Percentiles rank a stretch among this genome's conserved stretches.
phyloP scores from a whole-genome alignment of 73 alveolate species.

The Diophrys appendiculata region DNA sequence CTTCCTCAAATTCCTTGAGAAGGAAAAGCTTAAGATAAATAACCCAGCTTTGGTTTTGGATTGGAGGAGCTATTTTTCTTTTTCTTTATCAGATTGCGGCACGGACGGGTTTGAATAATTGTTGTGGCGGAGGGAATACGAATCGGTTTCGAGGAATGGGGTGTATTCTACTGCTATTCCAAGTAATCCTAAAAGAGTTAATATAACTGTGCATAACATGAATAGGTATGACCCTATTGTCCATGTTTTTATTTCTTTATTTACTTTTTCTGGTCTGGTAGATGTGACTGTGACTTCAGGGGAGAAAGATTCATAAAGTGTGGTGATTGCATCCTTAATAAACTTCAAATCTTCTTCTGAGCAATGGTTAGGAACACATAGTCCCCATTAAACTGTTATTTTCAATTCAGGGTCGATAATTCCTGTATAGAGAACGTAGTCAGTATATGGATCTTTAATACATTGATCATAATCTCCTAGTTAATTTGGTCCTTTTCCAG shows the following conservation, averaged over 20 bases:
- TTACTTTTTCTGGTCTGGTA: background rate
- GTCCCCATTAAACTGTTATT: background rate
- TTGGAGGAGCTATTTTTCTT: background rate
- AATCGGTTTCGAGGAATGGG: no score
- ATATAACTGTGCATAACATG: background rate
- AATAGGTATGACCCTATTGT: background rate
- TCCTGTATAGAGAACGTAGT: background rate
- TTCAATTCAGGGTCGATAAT: background rate
- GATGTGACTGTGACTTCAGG: background rate
- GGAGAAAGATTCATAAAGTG: background rate
- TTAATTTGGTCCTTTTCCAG: conserved; percentile 7
- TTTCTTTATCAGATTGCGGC: background rate
- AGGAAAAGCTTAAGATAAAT: conserved; percentile 8
- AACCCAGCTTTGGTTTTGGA: conserved; percentile 12
- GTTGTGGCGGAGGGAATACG: no score
- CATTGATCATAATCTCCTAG: conserved; percentile 17
- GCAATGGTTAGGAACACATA: conserved; percentile 5
- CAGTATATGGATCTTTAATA: background rate
- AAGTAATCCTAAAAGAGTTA: background rate
- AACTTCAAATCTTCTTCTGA: background rate
- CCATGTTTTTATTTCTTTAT: background rate
- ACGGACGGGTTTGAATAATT: no score
- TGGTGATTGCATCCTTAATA: background rate
- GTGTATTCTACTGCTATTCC: conserved; percentile 23
- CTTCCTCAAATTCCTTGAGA: conserved; percentile 17